Conservation (phyloP, 257 asterid species). For the Solanum arcanum region DNA sequence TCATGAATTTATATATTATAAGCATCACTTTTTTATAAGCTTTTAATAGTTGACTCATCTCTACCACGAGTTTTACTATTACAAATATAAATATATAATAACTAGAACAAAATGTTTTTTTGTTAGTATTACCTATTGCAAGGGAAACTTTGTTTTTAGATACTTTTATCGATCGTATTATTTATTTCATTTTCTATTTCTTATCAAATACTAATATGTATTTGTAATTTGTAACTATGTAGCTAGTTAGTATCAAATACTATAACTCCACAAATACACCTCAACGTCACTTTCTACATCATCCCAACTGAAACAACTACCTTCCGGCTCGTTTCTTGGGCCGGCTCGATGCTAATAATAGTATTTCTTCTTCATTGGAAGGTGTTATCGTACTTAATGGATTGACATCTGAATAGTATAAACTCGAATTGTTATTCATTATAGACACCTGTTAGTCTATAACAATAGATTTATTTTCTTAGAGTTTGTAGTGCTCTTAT, state of each 20-base stretch:
- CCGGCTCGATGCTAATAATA: slow-evolving; percentile 1
- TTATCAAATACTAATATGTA: no score
- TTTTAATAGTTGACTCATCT: background rate
- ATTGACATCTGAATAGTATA: background rate
- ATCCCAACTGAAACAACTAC: slow-evolving; percentile 16
- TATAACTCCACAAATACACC: slow-evolving; percentile 15
- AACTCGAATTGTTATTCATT: background rate
- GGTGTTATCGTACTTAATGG: background rate
- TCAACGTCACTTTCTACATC: slow-evolving; percentile 19
- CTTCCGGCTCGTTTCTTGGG: slow-evolving; percentile 1
- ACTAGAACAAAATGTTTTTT: background rate
- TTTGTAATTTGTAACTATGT: background rate
- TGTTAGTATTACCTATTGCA: background rate
- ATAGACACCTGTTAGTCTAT: background rate
- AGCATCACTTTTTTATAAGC: background rate
- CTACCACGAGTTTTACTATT: background rate
- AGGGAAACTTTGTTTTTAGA: background rate
- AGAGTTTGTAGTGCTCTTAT: background rate
- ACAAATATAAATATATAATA: no score
- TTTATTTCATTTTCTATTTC: no score
- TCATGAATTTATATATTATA: background rate
- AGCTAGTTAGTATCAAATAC: background rate
- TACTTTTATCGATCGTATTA: no score
- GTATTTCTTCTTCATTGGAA: background rate
- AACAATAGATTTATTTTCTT: background rate